Percentiles rank a stretch among this genome's conserved stretches.
Conservation (phyloP, 768 basidiomycete genomes). For the Leccinum variicolor region DNA sequence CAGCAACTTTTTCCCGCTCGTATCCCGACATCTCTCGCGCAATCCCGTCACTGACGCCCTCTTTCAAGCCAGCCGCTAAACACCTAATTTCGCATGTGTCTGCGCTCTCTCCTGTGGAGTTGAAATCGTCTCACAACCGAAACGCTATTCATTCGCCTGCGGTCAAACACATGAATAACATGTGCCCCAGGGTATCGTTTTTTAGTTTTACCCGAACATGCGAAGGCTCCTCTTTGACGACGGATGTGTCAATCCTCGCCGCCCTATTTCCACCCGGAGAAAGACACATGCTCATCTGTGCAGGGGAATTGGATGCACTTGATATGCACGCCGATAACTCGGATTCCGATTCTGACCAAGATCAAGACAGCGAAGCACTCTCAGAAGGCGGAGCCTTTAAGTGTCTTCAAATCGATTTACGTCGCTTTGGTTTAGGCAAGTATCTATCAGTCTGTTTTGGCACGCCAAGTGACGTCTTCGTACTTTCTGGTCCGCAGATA, state of each 20-base stretch:
- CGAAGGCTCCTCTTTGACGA: slow-evolving; percentile 75
- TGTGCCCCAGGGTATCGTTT: slow-evolving; percentile 51
- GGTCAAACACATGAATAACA: slow-evolving; percentile 11
- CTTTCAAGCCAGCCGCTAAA: slow-evolving; percentile 37
- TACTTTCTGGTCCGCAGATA: slow-evolving; percentile 43
- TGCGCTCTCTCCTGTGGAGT: slow-evolving; percentile 28
- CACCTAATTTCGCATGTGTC: slow-evolving; percentile 34
- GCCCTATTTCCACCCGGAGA: slow-evolving; percentile 68
- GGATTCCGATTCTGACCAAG: slow-evolving; percentile 38
- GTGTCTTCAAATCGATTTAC: slow-evolving; percentile 74
- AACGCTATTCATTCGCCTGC: slow-evolving; percentile 9
- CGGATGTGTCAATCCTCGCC: slow-evolving; percentile 64
- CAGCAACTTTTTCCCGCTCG: slow-evolving; percentile 39
- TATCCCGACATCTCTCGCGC: slow-evolving; percentile 39
- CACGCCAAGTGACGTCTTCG: slow-evolving; percentile 3
- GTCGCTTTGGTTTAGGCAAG: slow-evolving; percentile 67
- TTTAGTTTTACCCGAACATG: slow-evolving; percentile 75
- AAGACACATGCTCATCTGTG: slow-evolving; percentile 71
- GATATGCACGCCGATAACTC: slow-evolving; percentile 36
- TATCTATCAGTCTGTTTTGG: slow-evolving; percentile 3
- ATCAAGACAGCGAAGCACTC: slow-evolving; percentile 33
- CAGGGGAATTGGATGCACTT: slow-evolving; percentile 61
- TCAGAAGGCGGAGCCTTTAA: slow-evolving; percentile 44
- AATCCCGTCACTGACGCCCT: slow-evolving; percentile 26
- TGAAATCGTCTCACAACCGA: slow-evolving; percentile 8